A percentile compares a stretch with the other conserved stretches of the same genome.
phyloP scores from a whole-genome alignment of 768 basidiomycete genomes.

The Lactarius evosmus region DNA sequence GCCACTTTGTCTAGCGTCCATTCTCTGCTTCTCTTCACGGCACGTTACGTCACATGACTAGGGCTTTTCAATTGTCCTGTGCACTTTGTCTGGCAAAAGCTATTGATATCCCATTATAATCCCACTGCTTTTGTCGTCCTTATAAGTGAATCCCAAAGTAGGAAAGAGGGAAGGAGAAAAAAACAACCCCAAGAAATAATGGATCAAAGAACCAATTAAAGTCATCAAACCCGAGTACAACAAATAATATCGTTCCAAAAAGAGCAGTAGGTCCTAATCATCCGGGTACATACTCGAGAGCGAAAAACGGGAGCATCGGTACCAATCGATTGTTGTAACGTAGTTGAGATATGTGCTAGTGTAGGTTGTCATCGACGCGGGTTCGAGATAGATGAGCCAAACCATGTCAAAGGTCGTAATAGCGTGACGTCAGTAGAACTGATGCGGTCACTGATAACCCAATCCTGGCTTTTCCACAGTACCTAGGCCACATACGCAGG shows the following conservation, averaged over 20 bases:
- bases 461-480: background rate
- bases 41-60: background rate
- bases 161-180: background rate
- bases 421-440: background rate
- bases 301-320: background rate
- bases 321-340: background rate
- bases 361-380: background rate
- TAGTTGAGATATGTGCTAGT: background rate
- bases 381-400: background rate
- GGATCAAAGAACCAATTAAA: background rate
- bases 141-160: slow-evolving; percentile 4
- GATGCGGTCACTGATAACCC: background rate
- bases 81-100: background rate
- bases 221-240: background rate
- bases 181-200: background rate
- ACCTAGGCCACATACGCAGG: slow-evolving; percentile 21
- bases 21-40: slow-evolving; percentile 1
- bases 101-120: background rate
- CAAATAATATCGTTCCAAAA: background rate
- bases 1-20: background rate
- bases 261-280: background rate
- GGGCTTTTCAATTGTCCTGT: too few species aligned
- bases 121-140: slow-evolving; percentile 3
- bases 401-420: background rate
- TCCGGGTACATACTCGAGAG: background rate